Conservation (phyloP, 2,329 filamentous ascomycete species). For the Cryphonectria japonica region DNA sequence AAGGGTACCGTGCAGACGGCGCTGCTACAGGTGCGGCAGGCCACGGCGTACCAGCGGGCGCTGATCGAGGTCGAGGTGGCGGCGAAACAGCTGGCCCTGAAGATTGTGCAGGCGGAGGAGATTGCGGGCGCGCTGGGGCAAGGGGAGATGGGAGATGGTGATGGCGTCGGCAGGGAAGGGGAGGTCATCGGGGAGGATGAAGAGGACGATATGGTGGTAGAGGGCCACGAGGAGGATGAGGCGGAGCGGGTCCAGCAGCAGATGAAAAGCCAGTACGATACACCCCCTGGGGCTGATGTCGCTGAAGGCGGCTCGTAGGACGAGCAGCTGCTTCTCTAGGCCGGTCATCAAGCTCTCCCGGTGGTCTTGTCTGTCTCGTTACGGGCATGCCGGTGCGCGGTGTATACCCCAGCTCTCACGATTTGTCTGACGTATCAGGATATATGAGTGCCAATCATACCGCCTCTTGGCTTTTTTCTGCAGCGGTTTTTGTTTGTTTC, state of each 20-base stretch:
- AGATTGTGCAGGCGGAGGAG: conserved; percentile 57
- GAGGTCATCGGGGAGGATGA: not conserved
- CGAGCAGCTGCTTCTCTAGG: not conserved
- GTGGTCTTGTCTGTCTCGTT: too few relatives aligned
- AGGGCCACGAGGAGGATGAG: not conserved
- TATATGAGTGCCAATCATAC: too few relatives aligned
- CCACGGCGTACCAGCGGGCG: conserved; percentile 49
- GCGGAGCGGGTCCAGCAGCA: conserved; percentile 13
- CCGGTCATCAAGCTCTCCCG: not conserved
- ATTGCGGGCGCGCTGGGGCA: conserved; percentile 36
- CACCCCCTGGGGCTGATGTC: conserved; percentile 18
- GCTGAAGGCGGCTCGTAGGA: conserved; percentile 13
- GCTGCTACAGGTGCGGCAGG: conserved; percentile 49
- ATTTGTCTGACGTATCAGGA: too few relatives aligned
- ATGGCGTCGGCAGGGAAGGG: not conserved
- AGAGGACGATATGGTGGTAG: conserved; percentile 25
- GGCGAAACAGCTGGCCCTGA: conserved; percentile 58
- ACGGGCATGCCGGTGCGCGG: too few relatives aligned
- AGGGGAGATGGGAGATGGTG: conserved; percentile 29
- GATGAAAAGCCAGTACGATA: conserved; percentile 18
- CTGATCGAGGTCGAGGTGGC: conserved; percentile 57
- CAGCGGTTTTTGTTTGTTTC: too few relatives aligned
- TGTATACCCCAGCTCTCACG: too few relatives aligned
- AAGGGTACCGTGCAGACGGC: conserved; percentile 50
- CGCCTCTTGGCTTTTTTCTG: too few relatives aligned